Conservation (phyloP, 1,284 basidiomycete species). For the Spongispora temasekensis region DNA sequence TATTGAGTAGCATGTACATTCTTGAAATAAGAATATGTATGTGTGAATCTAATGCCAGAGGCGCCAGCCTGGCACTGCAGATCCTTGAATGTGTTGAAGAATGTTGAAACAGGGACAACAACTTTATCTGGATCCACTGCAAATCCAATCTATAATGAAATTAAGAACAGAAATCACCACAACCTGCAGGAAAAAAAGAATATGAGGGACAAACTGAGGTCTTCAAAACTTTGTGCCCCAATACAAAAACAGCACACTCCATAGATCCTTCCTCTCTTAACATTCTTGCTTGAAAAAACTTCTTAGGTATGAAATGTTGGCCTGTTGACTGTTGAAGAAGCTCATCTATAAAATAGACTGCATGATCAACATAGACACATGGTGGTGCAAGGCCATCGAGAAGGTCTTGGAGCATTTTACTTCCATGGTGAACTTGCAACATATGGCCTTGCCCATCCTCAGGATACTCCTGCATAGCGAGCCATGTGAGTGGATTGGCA, state of each 20-base stretch:
- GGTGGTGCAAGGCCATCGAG: conserved; percentile 18
- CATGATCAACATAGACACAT: conserved; percentile 10
- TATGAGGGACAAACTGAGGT: conserved; percentile 1
- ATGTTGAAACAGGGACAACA: no score
- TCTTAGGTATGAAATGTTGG: conserved; percentile 29
- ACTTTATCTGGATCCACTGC: conserved; percentile 8
- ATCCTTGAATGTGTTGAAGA: conserved; percentile 12
- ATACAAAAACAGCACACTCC: background rate
- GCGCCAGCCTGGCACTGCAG: background rate
- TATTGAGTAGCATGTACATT: background rate
- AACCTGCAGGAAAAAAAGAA: background rate
- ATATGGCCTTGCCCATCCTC: conserved; percentile 21
- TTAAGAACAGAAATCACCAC: conserved; percentile 3
- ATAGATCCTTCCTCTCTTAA: background rate
- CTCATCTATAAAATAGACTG: conserved; percentile 29
- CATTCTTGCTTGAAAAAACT: no score
- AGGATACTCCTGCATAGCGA: conserved; percentile 32
- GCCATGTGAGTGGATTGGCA: conserved; percentile 27
- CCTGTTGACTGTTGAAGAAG: conserved; percentile 13
- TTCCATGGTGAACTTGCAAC: conserved; percentile 27
- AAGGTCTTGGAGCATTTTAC: conserved; percentile 27
- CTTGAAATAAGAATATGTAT: background rate
- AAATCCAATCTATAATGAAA: conserved; percentile 11
- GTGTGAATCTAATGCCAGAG: background rate
- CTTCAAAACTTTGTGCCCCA: conserved; percentile 4